Conservation (phyloP, 73 alveolate genomes). For the Paramecium biaurelia region DNA sequence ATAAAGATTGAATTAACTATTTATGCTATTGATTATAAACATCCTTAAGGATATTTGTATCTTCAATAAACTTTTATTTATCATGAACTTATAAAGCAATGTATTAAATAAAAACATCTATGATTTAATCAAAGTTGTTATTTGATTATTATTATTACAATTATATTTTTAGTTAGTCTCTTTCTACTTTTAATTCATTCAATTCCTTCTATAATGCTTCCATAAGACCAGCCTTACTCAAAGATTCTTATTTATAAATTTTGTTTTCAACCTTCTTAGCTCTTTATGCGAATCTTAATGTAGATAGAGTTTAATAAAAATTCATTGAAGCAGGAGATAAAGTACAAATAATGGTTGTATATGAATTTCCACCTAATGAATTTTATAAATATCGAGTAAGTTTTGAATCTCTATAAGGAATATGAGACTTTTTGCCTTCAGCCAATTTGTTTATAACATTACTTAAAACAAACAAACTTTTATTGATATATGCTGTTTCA, state of each 20-base stretch:
- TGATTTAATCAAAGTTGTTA: neutral
- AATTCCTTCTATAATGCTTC: slow-evolving; percentile 3
- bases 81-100: neutral
- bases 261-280: slow-evolving; percentile 75
- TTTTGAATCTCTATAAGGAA: slow-evolving; percentile 88
- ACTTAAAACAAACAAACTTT: slow-evolving; percentile 86
- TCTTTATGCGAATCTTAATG: slow-evolving; percentile 91
- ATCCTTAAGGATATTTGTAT: neutral
- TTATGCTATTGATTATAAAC: neutral
- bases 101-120: neutral
- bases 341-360: slow-evolving; percentile 92
- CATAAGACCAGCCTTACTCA: slow-evolving; percentile 12
- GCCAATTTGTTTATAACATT: slow-evolving; percentile 89
- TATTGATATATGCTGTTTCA: slow-evolving; percentile 93
- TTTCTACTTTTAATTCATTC: neutral
- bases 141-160: neutral
- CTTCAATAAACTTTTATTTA: slow-evolving; percentile 23
- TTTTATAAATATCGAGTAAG: slow-evolving; percentile 86
- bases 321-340: slow-evolving; percentile 93
- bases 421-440: slow-evolving; percentile 76
- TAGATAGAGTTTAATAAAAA: slow-evolving; percentile 87
- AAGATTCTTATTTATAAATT: slow-evolving; percentile 52
- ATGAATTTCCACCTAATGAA: slow-evolving; percentile 94
- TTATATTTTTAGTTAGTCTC: neutral
- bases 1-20: neutral